Evolutionary conservation across 2,329 filamentous ascomycete species (phyloP), one percentile per base, ranked within the genome.

Genomic region (Alternaria angustiovoidea): DNA sequence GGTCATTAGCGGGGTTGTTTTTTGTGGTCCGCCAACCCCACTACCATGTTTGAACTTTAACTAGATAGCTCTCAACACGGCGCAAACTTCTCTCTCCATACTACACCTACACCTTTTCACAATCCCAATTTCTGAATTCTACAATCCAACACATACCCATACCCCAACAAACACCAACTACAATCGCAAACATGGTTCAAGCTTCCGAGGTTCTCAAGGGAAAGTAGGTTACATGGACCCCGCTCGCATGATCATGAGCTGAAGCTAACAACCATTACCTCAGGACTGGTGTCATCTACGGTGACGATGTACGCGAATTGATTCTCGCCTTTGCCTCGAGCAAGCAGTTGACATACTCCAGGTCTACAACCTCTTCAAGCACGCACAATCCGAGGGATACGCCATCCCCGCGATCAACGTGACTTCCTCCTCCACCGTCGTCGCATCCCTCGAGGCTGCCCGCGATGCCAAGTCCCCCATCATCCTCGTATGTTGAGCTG

Each of bases 391-490:
- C 85, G 87, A 96, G 78, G 84, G 90, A 51, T 71, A 71, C 47
- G 75, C 75, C 63, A 78, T 78, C 54, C 76, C 76, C 48, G 75
- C 76, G 66, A 76, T 78, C 69, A 74, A 75, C 63, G 73, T 96
- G 78, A 98, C 94, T 73, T 96, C 93, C 42, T 96, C 92, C 64
- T 97, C 93, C 65, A 93, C 91, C 65, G 90, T 89, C 66, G 90
- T 97, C 34, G 72, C 73, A 18, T 64, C 92, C 56, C 93, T 99
- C 73, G 95, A 99, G 87, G 95, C 95, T 79, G 95, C 95, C 73
- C 90, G 93, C 75, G 94, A 98, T 82, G 85, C 89, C 79, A 96
- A 96, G 82, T 87, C 92, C 63, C 95, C 95, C 74, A 90, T 97
- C 56, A 49, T 49, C 18, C 46, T 49, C 71, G 82, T 84, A 80